Evolutionary conservation across 169 alveolate genomes (phyloP), one percentile per base, ranked within the genome.

Genomic region (Eimeria tenella): DNA sequence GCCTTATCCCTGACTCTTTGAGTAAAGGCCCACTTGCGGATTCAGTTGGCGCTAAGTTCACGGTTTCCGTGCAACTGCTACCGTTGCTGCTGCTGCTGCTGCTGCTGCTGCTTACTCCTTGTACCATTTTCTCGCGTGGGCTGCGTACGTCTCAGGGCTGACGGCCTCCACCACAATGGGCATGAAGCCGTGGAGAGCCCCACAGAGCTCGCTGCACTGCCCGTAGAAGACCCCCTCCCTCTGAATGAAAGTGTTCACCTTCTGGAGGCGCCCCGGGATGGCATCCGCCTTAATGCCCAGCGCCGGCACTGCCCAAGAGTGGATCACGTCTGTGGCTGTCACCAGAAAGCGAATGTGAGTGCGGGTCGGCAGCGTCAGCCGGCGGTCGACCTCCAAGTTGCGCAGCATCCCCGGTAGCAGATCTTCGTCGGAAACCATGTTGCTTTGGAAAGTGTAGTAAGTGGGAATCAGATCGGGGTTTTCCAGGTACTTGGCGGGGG

Each of bases 141-240:
- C 98, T 5, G 99, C 98, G 87, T 97, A 98, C 42, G 98, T 97
- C 95, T 97, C 98, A 6, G 97, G 98, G 52, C 98, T 91, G 19
- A 97, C 98, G 0, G 98, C 99, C 95, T 98, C 99, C 6, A 98
- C 96, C 49, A 98, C 99, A 60, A 98, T 98, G 60, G 99, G 99
- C 99, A 98, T 98, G 86, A 97, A 98, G 74, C 98, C 99, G 74
- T 98, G 99, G 58, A 98, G 96, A 4, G 98, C 97, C 8, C 99
- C 99, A 93, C 99, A 98, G 95, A 97, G 97, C 95, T 98, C 99
- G 49, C 98, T 96, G 94, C 97, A 95, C 93, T 97, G 99, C 53
- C 99, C 99, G 94, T 98, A 98, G 97, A 97, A 98, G 56, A 98
- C 99, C 19, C 99, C 99, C 93, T 98, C 99, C 25, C 99, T 94